Base-by-base conservation (phyloP, 768 basidiomycete species). In the Collybia sordida region DNA sequence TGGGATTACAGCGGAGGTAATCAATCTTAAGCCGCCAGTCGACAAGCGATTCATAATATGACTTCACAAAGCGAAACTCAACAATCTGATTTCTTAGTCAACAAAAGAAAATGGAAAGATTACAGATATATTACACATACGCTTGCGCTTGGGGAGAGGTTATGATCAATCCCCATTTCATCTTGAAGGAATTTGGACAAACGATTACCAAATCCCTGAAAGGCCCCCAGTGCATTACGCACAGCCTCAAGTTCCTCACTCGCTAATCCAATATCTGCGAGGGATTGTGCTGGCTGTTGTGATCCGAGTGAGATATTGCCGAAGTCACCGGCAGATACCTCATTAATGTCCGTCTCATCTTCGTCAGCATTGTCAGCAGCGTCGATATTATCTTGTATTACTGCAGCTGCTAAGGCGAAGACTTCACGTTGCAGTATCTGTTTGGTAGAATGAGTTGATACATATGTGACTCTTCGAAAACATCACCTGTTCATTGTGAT, bases 401-500 rank as follows among this genome's bases (percentile, higher is more conserved):
- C 19, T 39, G 36, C 34, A 60, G 42, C 40, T 54, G 47, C 57
- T 58, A 31, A 23, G 34, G 14, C 31, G 14, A 31, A 31, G 14
- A 31, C 31, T 11, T n/a, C 42, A 24, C 17, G 6, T 19, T 9
- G 6, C 6, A 42, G 41, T 41, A 47, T 8, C 18, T 31, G 8
- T 39, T 18, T n/a, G 18, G 4, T 21, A 6, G 17, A 14, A 34
- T 40, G 15, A 38, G 40, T 41, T 9, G 17, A 38, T 34, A 18
- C 9, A 17, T 21, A 49, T 25, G 37, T 36, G 1, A 57, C 68
- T n/a, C n/a, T n/a, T n/a, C 45, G 67, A 52, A 31, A 23, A 7
- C 15, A 23, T 15, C 18, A 71, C 71, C 61, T 72, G 71, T 0
- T 36, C 27, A 0, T 59, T 67, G 23, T 70, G 57, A 42, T 72